Evolutionary conservation across 352 stramenopile genomes (phyloP), one percentile per base, ranked within the genome.

Genomic region (Pythium oligandrum): DNA sequence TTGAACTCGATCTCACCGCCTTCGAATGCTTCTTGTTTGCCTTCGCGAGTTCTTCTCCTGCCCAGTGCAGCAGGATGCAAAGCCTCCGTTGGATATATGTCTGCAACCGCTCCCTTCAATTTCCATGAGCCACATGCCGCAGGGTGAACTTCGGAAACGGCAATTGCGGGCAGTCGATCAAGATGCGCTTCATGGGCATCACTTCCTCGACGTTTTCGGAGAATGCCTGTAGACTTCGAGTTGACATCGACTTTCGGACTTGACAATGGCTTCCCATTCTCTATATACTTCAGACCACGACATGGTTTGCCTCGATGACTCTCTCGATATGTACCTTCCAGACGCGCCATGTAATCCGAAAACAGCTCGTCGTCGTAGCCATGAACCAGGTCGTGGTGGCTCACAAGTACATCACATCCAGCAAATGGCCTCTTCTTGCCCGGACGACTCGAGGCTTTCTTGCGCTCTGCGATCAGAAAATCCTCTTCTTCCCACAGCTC

Each of bases 401-500:
- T 82, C 51, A 70, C 40, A 31, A 90, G 48, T 1, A 51, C 34
- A 34, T 73, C 48, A 26, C 73, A 72, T 34, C 73, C 66, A 7
- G 68, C 49, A 37, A 73, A 76, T 8, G 59, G 65, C 8, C 60
- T 50, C 51, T 78, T 75, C 62, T 76, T 69, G 47, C 68, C 57
- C 3, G 51, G 8, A 11, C 36, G 38, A 38, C 56, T 53, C 54
- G 57, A 39, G 60, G 32, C 12, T 7, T 47, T 31, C 66, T 65
- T 71, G 49, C 57, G 62, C 42, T 76, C 52, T 3, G n/a, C 26
- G 8, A 50, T 47, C 17, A 90, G 45, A 64, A 79, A 89, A 37
- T 90, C 79, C 12, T 66, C 67, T 64, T 95, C 85, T 40, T 87
- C 77, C 85, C 85, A 95, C 51, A 80, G 57, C 34, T 93, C 85